Conservation (phyloP, 176 grass and related monocot genomes). For the Cocos nucifera region DNA sequence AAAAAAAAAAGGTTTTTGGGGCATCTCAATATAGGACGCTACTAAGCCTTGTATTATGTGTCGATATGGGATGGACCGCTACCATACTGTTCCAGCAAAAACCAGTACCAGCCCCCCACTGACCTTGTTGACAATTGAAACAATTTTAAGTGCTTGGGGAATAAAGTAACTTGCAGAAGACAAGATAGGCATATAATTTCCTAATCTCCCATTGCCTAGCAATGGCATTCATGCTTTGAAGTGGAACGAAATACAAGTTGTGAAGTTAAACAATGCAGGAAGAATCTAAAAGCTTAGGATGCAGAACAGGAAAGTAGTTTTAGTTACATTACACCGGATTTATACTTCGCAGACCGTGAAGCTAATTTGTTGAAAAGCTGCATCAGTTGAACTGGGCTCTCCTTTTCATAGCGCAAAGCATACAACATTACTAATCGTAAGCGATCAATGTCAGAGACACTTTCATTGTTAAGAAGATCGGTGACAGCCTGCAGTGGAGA, state of each 20-base stretch:
- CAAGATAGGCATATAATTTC: too few relatives aligned
- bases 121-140: too few relatives aligned
- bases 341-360: conserved; percentile 91
- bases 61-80: too few relatives aligned
- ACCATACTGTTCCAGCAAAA: too few relatives aligned
- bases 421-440: conserved; percentile 83
- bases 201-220: too few relatives aligned
- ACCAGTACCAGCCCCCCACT: too few relatives aligned
- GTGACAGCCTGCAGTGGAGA: conserved; percentile 51
- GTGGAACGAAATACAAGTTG: background rate
- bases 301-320: conserved; percentile 19
- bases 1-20: too few relatives aligned
- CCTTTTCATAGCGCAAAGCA: conserved; percentile 95
- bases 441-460: conserved; percentile 76
- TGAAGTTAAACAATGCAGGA: background rate
- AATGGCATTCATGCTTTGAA: background rate
- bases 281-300: background rate
- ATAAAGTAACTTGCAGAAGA: too few relatives aligned
- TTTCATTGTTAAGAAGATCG: conserved; percentile 88
- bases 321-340: conserved; percentile 68
- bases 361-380: conserved; percentile 99
- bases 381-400: conserved; percentile 99
- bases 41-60: too few relatives aligned
- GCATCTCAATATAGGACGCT: too few relatives aligned
- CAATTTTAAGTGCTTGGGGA: too few relatives aligned